phyloP scores from a whole-genome alignment of 306 rosid genomes.

The Rosa chinensis region DNA sequence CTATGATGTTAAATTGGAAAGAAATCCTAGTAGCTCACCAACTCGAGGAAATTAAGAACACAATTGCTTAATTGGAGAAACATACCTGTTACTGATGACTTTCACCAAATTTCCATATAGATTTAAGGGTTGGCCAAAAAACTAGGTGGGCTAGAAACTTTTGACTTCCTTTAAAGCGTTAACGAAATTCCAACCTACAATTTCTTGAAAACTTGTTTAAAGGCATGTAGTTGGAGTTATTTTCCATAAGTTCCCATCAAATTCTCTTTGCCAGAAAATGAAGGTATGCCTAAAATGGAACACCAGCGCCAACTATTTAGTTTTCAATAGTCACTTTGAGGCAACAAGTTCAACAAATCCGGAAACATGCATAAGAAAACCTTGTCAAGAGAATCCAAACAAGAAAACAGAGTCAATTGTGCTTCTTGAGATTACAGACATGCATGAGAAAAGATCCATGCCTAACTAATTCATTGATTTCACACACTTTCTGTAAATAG shows the following conservation, averaged over 20 bases:
- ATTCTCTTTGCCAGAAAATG: background rate
- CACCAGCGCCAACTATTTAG: background rate
- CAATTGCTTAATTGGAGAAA: background rate
- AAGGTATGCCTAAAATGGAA: background rate
- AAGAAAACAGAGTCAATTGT: background rate
- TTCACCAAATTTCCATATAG: background rate
- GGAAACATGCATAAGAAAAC: background rate
- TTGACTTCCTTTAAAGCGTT: background rate
- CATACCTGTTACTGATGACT: background rate
- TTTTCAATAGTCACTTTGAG: background rate
- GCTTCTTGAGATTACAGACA: constrained; percentile 8
- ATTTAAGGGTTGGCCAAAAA: background rate
- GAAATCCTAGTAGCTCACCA: background rate
- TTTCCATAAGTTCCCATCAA: background rate
- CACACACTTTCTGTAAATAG: background rate
- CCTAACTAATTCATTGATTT: background rate
- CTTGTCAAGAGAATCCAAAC: background rate
- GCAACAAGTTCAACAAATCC: background rate
- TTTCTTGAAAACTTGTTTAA: background rate
- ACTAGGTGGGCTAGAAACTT: background rate
- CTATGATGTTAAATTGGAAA: background rate
- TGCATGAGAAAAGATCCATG: constrained; percentile 17
- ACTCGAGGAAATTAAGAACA: background rate
- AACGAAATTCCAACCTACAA: background rate
- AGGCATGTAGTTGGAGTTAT: background rate